These are phyloP conservation scores for Naganishia sp. DNA, from an alignment of 1,284 basidiomycete genomes.

Conservation along the genomic window DNA sequence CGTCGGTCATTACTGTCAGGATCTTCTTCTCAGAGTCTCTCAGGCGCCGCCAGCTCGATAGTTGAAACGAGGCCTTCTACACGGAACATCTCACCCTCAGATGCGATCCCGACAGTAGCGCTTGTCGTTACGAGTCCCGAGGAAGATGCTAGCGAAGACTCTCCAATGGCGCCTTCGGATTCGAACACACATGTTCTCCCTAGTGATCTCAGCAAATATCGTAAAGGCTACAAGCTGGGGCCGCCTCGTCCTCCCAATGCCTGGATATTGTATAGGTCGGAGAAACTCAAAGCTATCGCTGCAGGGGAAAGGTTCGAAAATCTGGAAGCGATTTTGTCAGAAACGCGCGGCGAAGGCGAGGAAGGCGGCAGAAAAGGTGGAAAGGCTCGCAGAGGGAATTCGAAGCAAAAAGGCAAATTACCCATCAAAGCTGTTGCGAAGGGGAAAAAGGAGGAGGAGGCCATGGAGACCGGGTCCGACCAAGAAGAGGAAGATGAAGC, in stretches of 20 bases:
- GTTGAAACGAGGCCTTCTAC: not conserved
- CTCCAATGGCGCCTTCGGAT: conserved; percentile 4
- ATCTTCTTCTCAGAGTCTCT: not conserved
- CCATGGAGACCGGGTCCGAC: not conserved
- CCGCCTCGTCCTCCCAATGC: conserved; percentile 78
- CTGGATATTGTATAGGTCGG: conserved; percentile 84
- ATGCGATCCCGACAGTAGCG: not conserved
- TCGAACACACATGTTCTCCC: not conserved
- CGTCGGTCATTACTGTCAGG: not conserved
- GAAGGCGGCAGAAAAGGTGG: not conserved
- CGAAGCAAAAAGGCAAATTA: not conserved
- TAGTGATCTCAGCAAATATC: too few relatives aligned
- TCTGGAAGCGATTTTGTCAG: conserved; percentile 21
- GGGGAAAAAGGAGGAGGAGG: conserved; percentile 17
- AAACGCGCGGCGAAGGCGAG: not conserved
- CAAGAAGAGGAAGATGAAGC: conserved; percentile 8
- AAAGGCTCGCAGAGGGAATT: not conserved
- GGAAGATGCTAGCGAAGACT: conserved; percentile 7
- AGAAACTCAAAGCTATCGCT: conserved; percentile 58
- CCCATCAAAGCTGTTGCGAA: not conserved
- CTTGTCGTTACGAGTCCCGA: conserved; percentile 1
- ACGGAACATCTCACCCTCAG: not conserved
- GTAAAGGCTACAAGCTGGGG: not conserved
- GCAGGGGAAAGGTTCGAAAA: conserved; percentile 34
- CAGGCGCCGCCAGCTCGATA: conserved; percentile 1